phyloP scores from a whole-genome alignment of 257 asterid genomes.

The Voacanga thouarsii region DNA sequence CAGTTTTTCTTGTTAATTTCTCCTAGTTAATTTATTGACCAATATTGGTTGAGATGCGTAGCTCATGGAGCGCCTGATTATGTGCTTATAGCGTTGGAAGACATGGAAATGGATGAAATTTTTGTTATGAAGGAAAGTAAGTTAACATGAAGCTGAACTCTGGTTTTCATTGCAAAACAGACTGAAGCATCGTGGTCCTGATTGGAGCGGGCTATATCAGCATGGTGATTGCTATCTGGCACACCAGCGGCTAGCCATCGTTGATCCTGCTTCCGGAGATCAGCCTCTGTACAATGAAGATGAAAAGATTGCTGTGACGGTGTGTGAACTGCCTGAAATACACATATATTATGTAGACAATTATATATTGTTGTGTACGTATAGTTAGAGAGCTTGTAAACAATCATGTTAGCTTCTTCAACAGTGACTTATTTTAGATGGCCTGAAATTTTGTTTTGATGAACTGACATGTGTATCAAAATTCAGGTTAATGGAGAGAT shows the following conservation, averaged over 20 bases:
- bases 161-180: slow-evolving; percentile 29
- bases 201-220: slow-evolving; percentile 94
- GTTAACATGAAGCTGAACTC: background rate
- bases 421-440: background rate
- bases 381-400: no score
- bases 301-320: slow-evolving; percentile 75
- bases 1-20: background rate
- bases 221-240: slow-evolving; percentile 71
- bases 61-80: background rate
- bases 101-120: background rate
- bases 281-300: slow-evolving; percentile 89
- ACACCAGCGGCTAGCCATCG: slow-evolving; percentile 87
- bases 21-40: background rate
- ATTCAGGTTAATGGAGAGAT: slow-evolving; percentile 94
- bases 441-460: background rate
- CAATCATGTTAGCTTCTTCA: background rate
- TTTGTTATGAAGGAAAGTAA: background rate
- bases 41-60: background rate
- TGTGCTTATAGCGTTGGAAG: background rate
- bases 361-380: no score
- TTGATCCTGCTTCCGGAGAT: slow-evolving; percentile 98
- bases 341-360: no score
- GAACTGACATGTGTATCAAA: background rate
- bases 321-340: slow-evolving; percentile 18
- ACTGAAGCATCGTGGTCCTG: slow-evolving; percentile 99